These are phyloP conservation scores for Isatis tinctoria DNA, from an alignment of 345 rosid species.

Conservation along the genomic window DNA sequence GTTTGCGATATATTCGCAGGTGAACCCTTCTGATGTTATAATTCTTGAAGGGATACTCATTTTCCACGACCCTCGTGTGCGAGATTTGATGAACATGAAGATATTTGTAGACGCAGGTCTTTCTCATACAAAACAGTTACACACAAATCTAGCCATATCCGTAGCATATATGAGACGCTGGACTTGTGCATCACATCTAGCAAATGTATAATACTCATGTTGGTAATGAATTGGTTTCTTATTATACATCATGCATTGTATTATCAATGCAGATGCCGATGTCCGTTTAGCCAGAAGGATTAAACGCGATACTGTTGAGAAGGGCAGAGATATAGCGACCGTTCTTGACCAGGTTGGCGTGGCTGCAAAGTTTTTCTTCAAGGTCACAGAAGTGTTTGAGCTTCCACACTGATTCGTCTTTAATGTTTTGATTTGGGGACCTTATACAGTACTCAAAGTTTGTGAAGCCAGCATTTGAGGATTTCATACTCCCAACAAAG, in stretches of 20 bases:
- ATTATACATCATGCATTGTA: neutral
- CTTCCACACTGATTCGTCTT: neutral
- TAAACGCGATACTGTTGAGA: conserved; percentile 85
- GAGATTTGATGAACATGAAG: conserved; percentile 92
- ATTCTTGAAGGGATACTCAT: conserved; percentile 86
- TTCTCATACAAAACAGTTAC: neutral
- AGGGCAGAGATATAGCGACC: conserved; percentile 75
- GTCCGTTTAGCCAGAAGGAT: conserved; percentile 96
- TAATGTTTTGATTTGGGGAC: conserved; percentile 4
- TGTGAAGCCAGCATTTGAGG: conserved; percentile 97
- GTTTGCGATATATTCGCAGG: conserved; percentile 40
- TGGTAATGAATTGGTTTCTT: neutral
- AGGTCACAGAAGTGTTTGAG: neutral
- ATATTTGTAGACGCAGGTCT: conserved; percentile 94
- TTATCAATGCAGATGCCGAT: conserved; percentile 92
- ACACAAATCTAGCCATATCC: neutral
- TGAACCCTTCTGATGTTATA: conserved; percentile 89
- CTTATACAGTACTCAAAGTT: conserved; percentile 85
- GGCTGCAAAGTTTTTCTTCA: neutral
- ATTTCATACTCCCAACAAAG: conserved; percentile 95
- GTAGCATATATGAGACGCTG: no score
- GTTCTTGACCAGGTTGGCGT: conserved; percentile 84
- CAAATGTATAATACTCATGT: neutral
- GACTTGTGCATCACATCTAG: neutral
- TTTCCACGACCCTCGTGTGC: conserved; percentile 80